Evolutionary conservation across 148 eudicot species (phyloP), one percentile per base, ranked within the genome.

Genomic region (Chenopodium formosanum): DNA sequence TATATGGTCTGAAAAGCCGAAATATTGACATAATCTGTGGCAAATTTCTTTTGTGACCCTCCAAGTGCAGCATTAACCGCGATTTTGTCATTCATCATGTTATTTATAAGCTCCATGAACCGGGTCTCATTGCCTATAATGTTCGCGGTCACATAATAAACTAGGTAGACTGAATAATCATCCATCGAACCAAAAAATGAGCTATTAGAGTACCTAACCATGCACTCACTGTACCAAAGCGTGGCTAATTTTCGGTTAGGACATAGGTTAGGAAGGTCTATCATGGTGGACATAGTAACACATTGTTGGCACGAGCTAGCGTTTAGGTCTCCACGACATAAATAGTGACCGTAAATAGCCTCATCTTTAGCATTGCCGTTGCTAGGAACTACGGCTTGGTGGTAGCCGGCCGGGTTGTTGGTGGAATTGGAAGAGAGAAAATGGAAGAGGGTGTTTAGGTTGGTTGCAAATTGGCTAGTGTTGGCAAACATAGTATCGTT

Each of bases 321-420:
- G 58, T 63, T 67, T 13, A 69, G 76, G 68, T 84, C 86, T 9
- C 89, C 89, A 13, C 89, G 89, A 67, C 89, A 87, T 46, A 87
- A 85, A 79, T 76, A 87, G 78, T 82, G 79, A 48, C 87, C 89
- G 69, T 83, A 76, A 12, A 81, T 70, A 14, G 84, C 17, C 50
- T 85, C 75, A 3, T 31, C 65, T 22, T 77, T 34, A n/a, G 50
- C 19, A 20, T 62, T 16, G 20, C 20, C 7, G 62, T n/a, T 7
- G 4, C 86, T 89, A 1, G 46, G 65, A 3, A 92, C 44, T 40
- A 40, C 74, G 47, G 88, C 81, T 77, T 79, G 71, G 85, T 78
- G 75, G 80, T 89, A 89, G 19, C 89, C 90, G 65, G 82, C 62
- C 10, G 79, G 72, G 83, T 50, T 67, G 83, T 50, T 67, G 20